Conservation (phyloP, 2,329 filamentous ascomycete species). For the Cordyceps cicadae region DNA sequence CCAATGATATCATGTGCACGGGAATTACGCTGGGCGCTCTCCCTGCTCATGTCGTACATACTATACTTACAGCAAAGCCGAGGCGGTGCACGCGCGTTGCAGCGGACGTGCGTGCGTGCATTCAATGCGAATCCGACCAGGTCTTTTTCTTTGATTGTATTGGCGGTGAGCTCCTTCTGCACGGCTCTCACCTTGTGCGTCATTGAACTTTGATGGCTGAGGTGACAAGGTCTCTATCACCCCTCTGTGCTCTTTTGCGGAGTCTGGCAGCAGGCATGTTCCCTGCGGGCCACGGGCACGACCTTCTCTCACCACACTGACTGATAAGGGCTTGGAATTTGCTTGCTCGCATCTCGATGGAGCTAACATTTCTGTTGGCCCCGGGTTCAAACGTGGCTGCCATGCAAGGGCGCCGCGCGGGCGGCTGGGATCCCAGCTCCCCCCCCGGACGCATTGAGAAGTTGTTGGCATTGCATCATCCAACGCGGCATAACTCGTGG, state of each 20-base stretch:
- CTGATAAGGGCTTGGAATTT: no score
- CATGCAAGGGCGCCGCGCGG: slow-evolving; percentile 3
- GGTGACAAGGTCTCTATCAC: not conserved
- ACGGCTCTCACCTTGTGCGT: not conserved
- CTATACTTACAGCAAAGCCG: no score
- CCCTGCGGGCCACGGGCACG: not conserved
- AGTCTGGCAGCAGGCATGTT: not conserved
- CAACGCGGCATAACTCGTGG: not conserved
- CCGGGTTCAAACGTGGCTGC: not conserved
- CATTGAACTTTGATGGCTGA: not conserved
- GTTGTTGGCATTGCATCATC: not conserved
- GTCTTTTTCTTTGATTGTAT: not conserved
- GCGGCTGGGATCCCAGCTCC: not conserved
- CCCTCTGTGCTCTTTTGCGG: not conserved
- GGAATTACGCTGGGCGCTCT: no score
- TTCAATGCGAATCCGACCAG: not conserved
- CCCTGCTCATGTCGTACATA: not conserved
- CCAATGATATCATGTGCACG: no score
- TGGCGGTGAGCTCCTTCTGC: not conserved
- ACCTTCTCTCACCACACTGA: not conserved
- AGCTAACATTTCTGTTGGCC: not conserved
- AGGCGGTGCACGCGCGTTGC: not conserved
- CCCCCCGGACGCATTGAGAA: not conserved
- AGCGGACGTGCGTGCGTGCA: not conserved
- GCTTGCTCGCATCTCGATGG: not conserved